Base-by-base conservation (phyloP, 2,329 filamentous ascomycete genomes). In the Fusarium avenaceum region DNA sequence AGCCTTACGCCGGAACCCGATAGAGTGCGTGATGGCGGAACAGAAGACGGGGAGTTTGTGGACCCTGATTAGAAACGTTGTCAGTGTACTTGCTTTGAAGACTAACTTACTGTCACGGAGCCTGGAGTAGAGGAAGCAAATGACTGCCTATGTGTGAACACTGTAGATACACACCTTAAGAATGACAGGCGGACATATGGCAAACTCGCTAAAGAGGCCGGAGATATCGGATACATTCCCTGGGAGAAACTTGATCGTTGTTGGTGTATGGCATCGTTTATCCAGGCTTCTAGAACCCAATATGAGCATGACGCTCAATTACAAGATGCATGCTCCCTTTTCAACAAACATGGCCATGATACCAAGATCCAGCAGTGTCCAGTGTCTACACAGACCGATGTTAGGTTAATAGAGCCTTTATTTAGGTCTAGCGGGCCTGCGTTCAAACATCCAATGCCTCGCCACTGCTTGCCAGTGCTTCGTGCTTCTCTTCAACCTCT, bases 1-100 rank as follows among this genome's bases (percentile, higher is more conserved):
- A 83, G 87, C 69, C 77, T 88, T 3, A 74, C 72, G 7, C 76
- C 76, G 2, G 86, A 89, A 63, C 83, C 83, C 0, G 85, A 85
- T 6, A 84, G 89, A 73, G 77, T 82, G 1, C 74, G 8, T 10
- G 10, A 82, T 48, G 28, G 75, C 78, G 0, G 79, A 80, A 20
- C 32, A 71, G 22, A 72, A 82, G 22, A 79, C 80, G 0, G 82
- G 84, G 47, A 77, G 80, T 7, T 61, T 88, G 40, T 70, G 82
- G 59, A 77, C 82, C 58, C 76, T 88, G 71, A 73, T 87, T 7
- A 82, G 69, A 77, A 3, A 10, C 1, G 5, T 5, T 11, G 3
- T 38, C 15, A 84, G 61, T 88, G 88, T 75, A 84, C 86, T 13
- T 75, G 83, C 86, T 13, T 51, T 69, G 10, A 67, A 69, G 42